A percentile compares a stretch with the other conserved stretches of the same genome.
These are phyloP conservation scores for Zizania palustris DNA, from an alignment of 202 grass and related monocot species.

Conservation along the genomic window DNA sequence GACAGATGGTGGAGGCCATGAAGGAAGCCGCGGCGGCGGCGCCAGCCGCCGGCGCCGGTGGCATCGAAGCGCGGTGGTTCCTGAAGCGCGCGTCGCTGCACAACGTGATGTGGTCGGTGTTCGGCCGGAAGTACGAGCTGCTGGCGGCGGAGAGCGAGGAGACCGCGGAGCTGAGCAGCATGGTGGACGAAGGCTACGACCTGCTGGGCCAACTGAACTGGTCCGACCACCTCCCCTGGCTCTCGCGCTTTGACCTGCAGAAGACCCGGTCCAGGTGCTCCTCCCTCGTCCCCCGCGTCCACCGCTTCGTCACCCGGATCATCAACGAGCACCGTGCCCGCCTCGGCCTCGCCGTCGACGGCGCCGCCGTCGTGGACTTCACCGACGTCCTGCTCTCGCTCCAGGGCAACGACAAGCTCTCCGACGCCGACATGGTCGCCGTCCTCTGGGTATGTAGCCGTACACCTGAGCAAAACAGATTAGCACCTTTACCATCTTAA, in stretches of 20 bases:
- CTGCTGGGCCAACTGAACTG: slow-evolving; percentile 70
- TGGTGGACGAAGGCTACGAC: slow-evolving; percentile 79
- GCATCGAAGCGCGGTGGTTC: slow-evolving; percentile 35
- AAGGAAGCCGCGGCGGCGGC: too few species aligned
- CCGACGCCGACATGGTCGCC: slow-evolving; percentile 68
- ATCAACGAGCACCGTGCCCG: slow-evolving; percentile 58
- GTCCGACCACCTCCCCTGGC: slow-evolving; percentile 71
- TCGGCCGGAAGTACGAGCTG: slow-evolving; percentile 57
- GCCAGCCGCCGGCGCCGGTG: too few species aligned
- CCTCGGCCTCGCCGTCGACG: neutral
- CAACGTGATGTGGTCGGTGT: slow-evolving; percentile 79
- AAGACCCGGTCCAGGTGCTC: slow-evolving; percentile 50
- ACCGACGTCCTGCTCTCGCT: slow-evolving; percentile 73
- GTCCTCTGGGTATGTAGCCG: slow-evolving; percentile 65
- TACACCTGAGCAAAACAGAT: neutral
- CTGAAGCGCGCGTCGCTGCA: slow-evolving; percentile 65
- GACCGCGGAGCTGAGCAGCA: slow-evolving; percentile 47
- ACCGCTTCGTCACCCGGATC: slow-evolving; percentile 61
- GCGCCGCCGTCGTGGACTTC: slow-evolving; percentile 46
- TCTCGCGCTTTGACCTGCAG: slow-evolving; percentile 60
- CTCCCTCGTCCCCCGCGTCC: slow-evolving; percentile 56
- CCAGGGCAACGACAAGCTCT: slow-evolving; percentile 55
- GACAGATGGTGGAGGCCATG: slow-evolving; percentile 58
- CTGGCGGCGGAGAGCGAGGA: slow-evolving; percentile 28
- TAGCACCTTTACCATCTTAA: too few species aligned